Percentiles rank a stretch among this genome's conserved stretches.
Evolutionary conservation across 2,329 filamentous ascomycete species (phyloP).

Genomic region (Tolypocladium tropicale): DNA sequence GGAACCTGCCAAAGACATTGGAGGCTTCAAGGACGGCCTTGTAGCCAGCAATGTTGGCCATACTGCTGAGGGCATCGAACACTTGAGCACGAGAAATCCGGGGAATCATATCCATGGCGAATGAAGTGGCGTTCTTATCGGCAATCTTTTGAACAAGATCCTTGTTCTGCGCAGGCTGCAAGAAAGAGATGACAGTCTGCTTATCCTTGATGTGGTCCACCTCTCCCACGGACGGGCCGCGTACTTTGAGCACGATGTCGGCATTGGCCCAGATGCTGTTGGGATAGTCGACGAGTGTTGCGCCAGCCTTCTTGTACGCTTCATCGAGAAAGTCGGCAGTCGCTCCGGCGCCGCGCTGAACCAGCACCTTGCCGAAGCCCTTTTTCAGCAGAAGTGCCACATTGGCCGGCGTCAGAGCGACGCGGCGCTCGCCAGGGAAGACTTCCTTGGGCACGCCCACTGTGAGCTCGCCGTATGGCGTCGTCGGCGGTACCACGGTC

Average conservation of each 20-base stretch:
- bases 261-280: conserved; percentile 61
- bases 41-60: conserved; percentile 92
- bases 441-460: conserved; percentile 74
- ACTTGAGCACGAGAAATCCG: conserved; percentile 81
- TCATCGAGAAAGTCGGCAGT: conserved; percentile 68
- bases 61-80: conserved; percentile 81
- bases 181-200: conserved; percentile 69
- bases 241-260: conserved; percentile 77
- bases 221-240: conserved; percentile 61
- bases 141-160: conserved; percentile 64
- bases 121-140: conserved; percentile 59
- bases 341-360: conserved; percentile 72
- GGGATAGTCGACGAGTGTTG: conserved; percentile 59
- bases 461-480: conserved; percentile 60
- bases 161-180: conserved; percentile 76
- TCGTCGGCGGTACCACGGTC: conserved; percentile 29
- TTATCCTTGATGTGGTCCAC: conserved; percentile 56
- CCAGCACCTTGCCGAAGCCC: conserved; percentile 65
- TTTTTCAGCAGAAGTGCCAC: conserved; percentile 76
- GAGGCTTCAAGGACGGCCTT: conserved; percentile 85
- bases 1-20: conserved; percentile 78
- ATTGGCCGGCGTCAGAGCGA: conserved; percentile 78
- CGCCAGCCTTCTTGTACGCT: conserved; percentile 69
- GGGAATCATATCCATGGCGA: conserved; percentile 90
- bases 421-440: conserved; percentile 69